A percentile compares a stretch with the other conserved stretches of the same genome.
Evolutionary conservation across 139 green algal genomes (phyloP).

Genomic region (Klebsormidium nitens): DNA sequence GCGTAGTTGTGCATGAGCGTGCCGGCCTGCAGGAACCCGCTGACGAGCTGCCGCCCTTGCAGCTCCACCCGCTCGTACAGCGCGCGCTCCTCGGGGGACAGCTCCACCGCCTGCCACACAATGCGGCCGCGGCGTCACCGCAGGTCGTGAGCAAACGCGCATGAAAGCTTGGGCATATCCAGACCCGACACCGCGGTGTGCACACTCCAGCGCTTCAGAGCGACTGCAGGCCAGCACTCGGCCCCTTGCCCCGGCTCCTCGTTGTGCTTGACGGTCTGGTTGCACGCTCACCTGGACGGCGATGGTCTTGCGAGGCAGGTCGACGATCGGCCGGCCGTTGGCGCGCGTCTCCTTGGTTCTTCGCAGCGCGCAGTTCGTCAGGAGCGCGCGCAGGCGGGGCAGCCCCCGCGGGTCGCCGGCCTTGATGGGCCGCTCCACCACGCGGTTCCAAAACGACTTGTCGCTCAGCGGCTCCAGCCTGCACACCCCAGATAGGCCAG

Average conservation of each 20-base stretch:
- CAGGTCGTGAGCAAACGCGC: too few species aligned
- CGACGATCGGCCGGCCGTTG: slow-evolving; percentile 11
- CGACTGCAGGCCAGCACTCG: too few species aligned
- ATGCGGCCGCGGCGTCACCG: too few species aligned
- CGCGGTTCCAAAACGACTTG: slow-evolving; percentile 39
- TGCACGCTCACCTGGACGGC: slow-evolving; percentile 8
- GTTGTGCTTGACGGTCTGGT: too few species aligned
- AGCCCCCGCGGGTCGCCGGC: slow-evolving; percentile 36
- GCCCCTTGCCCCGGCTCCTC: too few species aligned
- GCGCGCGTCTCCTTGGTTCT: slow-evolving; percentile 24
- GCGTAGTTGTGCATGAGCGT: slow-evolving; percentile 56
- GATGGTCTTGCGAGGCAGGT: slow-evolving; percentile 25
- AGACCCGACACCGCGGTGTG: too few species aligned
- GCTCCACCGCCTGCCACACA: slow-evolving; percentile 38
- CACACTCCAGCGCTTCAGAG: too few species aligned
- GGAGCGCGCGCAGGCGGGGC: slow-evolving; percentile 42
- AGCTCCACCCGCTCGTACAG: slow-evolving; percentile 44
- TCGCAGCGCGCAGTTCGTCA: slow-evolving; percentile 2
- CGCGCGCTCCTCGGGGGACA: slow-evolving; percentile 31
- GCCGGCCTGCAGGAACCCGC: slow-evolving; percentile 18
- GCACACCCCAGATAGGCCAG: too few species aligned
- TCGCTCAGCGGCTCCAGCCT: slow-evolving; percentile 44
- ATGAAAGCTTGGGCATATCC: too few species aligned
- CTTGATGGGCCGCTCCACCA: slow-evolving; percentile 57
- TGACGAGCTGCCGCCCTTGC: slow-evolving; percentile 41